Conservation (phyloP, 2,329 filamentous ascomycete genomes). For the Colletotrichum liaoningense region DNA sequence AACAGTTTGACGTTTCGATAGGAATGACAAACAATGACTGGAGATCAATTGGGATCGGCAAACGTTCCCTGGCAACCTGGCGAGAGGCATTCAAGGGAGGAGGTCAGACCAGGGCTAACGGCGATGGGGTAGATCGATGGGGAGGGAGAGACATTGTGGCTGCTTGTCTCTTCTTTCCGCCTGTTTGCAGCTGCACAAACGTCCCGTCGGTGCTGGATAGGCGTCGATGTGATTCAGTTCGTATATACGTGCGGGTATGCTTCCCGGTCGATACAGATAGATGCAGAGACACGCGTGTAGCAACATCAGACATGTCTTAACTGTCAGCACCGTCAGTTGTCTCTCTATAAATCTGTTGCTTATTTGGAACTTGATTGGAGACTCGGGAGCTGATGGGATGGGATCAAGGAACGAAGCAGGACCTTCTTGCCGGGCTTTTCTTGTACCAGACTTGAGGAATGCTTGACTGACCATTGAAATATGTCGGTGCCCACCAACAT, state of each 20-base stretch:
- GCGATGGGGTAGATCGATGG: background rate
- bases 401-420: background rate
- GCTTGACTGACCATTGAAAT: background rate
- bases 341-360: background rate
- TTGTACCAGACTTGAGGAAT: background rate
- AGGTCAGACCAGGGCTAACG: background rate
- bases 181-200: background rate
- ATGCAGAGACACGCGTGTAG: background rate
- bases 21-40: conserved; percentile 3
- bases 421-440: background rate
- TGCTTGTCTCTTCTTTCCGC: background rate
- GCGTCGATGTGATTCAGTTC: background rate
- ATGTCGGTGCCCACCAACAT: background rate
- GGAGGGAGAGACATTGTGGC: background rate
- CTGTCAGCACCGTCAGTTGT: background rate
- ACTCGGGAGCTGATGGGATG: background rate
- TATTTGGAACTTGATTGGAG: background rate
- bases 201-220: background rate
- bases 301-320: background rate
- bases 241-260: background rate
- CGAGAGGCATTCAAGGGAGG: conserved; percentile 15
- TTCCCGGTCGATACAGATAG: background rate
- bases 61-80: background rate
- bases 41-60: background rate
- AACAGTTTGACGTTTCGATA: background rate